Evolutionary conservation across 306 rosid genomes (phyloP).

Genomic region (Pyrus bretschneideri): DNA sequence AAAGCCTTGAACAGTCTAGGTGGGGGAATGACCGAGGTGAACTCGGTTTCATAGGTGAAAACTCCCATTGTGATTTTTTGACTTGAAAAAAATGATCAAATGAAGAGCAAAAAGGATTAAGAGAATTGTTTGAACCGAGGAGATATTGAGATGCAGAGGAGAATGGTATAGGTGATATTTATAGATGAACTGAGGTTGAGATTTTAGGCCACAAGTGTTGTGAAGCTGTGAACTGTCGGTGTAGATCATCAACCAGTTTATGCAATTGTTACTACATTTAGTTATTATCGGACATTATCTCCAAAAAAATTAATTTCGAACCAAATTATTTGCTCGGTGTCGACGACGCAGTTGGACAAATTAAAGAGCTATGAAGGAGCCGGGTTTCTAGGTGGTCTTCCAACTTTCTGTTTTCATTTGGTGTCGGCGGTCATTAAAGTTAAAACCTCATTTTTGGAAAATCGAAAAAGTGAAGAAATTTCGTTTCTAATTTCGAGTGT

Average conservation of each 20-base stretch:
- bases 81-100: background rate
- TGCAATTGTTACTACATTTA: too few species aligned
- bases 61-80: conserved; percentile 26
- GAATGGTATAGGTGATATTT: background rate
- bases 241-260: background rate
- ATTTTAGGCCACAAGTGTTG: background rate
- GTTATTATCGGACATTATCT: too few species aligned
- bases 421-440: background rate
- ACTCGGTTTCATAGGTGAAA: conserved; percentile 22
- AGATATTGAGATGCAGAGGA: background rate
- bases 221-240: background rate
- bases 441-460: background rate
- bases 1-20: conserved; percentile 36
- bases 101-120: background rate
- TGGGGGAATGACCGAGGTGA: conserved; percentile 17
- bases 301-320: background rate
- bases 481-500: too few species aligned
- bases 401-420: background rate
- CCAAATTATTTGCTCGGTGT: background rate
- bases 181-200: background rate
- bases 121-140: background rate
- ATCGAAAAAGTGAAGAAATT: too few species aligned
- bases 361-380: background rate
- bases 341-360: background rate
- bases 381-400: background rate